Conservation (phyloP, 257 asterid genomes). For the Haberlea rhodopensis region DNA sequence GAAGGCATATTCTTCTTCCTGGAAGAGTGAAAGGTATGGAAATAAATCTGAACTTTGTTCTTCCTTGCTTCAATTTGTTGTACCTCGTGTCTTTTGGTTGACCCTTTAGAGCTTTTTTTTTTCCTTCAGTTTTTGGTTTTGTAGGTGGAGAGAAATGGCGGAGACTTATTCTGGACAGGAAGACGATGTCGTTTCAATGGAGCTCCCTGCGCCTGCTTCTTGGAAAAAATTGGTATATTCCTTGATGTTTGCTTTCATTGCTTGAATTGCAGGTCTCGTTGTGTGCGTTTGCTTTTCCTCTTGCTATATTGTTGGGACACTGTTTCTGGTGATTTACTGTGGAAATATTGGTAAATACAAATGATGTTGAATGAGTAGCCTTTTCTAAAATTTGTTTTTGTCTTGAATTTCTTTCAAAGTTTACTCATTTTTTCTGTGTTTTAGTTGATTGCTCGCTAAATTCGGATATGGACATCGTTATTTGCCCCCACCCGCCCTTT, state of each 20-base stretch:
- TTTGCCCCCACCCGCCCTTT: too few relatives aligned
- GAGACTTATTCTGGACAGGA: constrained; percentile 27
- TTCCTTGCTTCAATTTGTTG: background rate
- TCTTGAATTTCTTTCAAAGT: too few relatives aligned
- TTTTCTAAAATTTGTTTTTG: too few relatives aligned
- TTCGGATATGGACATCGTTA: too few relatives aligned
- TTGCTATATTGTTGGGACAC: background rate
- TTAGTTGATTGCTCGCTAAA: too few relatives aligned
- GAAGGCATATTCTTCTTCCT: constrained; percentile 31
- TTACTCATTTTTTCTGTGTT: too few relatives aligned
- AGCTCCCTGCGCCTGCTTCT: constrained; percentile 68
- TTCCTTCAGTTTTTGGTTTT: constrained; percentile 25
- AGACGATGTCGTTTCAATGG: constrained; percentile 49
- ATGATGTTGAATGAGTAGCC: too few relatives aligned
- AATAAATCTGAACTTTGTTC: constrained; percentile 16
- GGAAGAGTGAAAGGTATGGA: constrained; percentile 27
- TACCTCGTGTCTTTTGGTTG: too few relatives aligned
- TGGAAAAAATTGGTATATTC: constrained; percentile 63
- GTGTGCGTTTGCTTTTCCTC: background rate
- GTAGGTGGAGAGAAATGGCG: constrained; percentile 44
- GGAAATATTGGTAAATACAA: too few relatives aligned
- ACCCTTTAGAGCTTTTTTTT: constrained; percentile 10
- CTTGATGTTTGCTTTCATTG: background rate
- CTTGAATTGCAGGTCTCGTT: background rate
- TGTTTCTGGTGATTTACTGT: too few relatives aligned